Conservation (phyloP, 106 monocot genomes). For the Dendrobium huoshanense region DNA sequence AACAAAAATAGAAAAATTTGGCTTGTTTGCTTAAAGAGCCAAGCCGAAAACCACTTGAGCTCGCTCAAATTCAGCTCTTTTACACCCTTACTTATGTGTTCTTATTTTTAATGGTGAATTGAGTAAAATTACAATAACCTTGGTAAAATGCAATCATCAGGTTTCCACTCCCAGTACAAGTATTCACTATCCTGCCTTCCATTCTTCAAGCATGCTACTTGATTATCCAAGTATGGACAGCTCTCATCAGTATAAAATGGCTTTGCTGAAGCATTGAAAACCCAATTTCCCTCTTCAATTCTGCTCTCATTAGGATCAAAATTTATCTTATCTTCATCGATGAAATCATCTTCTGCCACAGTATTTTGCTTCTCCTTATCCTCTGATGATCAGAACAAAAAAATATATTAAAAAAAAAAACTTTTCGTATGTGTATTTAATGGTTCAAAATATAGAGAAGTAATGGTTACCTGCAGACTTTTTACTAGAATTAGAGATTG, state of each 20-base stretch:
- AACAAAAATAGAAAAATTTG: too few species aligned
- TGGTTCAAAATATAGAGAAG: neutral
- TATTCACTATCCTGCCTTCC: conserved; percentile 76
- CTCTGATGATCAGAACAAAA: conserved; percentile 5
- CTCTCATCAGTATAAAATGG: conserved; percentile 46
- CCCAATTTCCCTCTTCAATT: conserved; percentile 68
- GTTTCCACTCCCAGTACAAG: conserved; percentile 67
- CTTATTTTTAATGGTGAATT: neutral
- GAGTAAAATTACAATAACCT: conserved; percentile 29
- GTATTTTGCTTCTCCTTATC: conserved; percentile 6
- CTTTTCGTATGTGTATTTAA: neutral
- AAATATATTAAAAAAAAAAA: neutral
- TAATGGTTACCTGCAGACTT: conserved; percentile 23
- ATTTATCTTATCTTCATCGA: conserved; percentile 24
- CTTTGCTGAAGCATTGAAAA: conserved; percentile 41
- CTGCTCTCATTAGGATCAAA: conserved; percentile 46
- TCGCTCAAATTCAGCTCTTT: too few species aligned
- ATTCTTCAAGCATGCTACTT: conserved; percentile 45
- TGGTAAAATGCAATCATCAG: conserved; percentile 63
- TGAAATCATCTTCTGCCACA: neutral
- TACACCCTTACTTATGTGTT: too few species aligned
- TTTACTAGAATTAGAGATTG: neutral
- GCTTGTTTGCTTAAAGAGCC: too few species aligned
- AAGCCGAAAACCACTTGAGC: too few species aligned
- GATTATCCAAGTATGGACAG: conserved; percentile 68